phyloP scores from a whole-genome alignment of 176 grass and related monocot species.

The Pharus latifolius region DNA sequence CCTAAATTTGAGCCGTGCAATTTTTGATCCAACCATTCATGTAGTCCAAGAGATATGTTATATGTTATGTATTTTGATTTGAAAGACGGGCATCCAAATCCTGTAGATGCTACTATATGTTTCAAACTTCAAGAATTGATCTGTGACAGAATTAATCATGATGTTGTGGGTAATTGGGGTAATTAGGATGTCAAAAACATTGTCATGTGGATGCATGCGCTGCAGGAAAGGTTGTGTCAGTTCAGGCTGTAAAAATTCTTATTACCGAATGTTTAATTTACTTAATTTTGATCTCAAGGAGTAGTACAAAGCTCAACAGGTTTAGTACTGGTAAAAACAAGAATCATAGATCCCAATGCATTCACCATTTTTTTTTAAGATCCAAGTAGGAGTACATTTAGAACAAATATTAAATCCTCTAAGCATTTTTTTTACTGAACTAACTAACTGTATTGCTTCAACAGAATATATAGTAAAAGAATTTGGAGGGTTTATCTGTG shows the following conservation, averaged over 20 bases:
- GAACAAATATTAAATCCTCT: neutral
- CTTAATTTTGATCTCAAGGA: slow-evolving; percentile 6
- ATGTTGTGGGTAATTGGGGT: slow-evolving; percentile 23
- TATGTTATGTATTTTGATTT: no score
- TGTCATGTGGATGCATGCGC: slow-evolving; percentile 43
- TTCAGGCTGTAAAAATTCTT: slow-evolving; percentile 25
- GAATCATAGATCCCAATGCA: slow-evolving; percentile 40
- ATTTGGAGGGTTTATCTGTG: no score
- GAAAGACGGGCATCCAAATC: no score
- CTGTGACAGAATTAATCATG: slow-evolving; percentile 11
- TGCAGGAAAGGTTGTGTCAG: slow-evolving; percentile 1
- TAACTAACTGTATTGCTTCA: neutral
- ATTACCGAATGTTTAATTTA: slow-evolving; percentile 16
- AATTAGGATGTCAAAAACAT: no score
- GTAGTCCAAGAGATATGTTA: no score
- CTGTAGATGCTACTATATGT: no score
- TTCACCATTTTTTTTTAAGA: slow-evolving; percentile 1
- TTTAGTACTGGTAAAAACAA: slow-evolving; percentile 23
- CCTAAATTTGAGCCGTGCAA: no score
- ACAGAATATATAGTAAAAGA: neutral
- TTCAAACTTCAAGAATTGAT: slow-evolving; percentile 13
- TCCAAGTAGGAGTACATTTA: slow-evolving; percentile 9
- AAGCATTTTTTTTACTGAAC: neutral
- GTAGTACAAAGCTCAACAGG: slow-evolving; percentile 18
- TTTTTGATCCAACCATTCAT: no score